A percentile compares a stretch with the other conserved stretches of the same genome.
phyloP scores from a whole-genome alignment of 805 yeast species.

The Candida schatavii region DNA sequence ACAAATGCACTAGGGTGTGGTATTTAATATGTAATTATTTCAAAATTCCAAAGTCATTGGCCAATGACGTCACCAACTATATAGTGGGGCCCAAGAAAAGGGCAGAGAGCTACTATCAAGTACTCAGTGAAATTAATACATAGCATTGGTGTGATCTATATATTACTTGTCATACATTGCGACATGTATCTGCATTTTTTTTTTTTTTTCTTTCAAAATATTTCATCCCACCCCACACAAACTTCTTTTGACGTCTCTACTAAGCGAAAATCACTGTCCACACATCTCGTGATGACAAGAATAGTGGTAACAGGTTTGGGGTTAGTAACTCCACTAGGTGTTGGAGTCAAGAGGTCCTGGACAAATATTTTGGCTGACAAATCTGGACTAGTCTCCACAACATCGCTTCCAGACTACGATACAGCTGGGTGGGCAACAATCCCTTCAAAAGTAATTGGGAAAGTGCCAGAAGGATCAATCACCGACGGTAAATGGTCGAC shows the following conservation, averaged over 20 bases:
- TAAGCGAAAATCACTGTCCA: too few relatives aligned
- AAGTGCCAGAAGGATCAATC: conserved; percentile 53
- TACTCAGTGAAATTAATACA: not conserved
- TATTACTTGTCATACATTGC: too few relatives aligned
- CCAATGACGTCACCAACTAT: conserved; percentile 29
- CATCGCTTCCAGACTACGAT: conserved; percentile 35
- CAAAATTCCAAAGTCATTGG: conserved; percentile 19
- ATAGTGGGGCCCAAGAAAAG: conserved; percentile 42
- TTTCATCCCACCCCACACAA: too few relatives aligned
- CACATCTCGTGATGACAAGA: conserved; percentile 34
- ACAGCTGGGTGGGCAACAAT: conserved; percentile 48
- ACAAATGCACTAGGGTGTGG: not conserved
- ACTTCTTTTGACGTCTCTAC: too few relatives aligned
- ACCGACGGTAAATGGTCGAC: conserved; percentile 52
- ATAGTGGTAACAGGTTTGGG: conserved; percentile 95
- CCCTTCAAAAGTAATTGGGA: conserved; percentile 75
- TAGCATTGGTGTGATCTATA: too few relatives aligned
- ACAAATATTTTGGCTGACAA: conserved; percentile 44
- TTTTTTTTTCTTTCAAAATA: too few relatives aligned
- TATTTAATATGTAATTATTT: conserved; percentile 18
- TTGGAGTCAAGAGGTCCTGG: conserved; percentile 60
- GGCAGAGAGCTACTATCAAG: conserved; percentile 21
- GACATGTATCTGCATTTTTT: too few relatives aligned
- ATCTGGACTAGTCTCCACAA: conserved; percentile 61
- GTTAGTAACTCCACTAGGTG: conserved; percentile 80